Evolutionary conservation across 148 eudicot genomes (phyloP), one percentile per base, ranked within the genome.

Genomic region (Diospyros lotus): DNA sequence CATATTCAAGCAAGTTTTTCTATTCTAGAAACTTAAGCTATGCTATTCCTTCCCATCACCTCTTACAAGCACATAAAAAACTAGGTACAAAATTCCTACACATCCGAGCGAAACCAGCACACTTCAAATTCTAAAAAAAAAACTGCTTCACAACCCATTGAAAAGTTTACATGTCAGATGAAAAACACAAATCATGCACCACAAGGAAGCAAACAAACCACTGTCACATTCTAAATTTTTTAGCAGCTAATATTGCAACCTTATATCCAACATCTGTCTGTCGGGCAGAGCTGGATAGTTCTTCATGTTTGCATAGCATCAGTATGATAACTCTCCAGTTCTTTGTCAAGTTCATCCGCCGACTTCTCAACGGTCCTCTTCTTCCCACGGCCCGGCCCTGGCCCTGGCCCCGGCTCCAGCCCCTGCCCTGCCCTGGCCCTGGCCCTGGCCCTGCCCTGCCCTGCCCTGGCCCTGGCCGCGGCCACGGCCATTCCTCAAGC

Each of bases 271-370:
- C 28, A 28, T 28, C 28, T 28, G 28, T 28, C 28, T 28, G 28
- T 28, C 28, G 0, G 28, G 28, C 28, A 59, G 68, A 43, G 4
- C 38, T 10, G 66, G n/a, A 46, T 39, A 0, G 55, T 3, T 41
- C n/a, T 46, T 78, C 44, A 89, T 38, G 79, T 84, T 71, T 93
- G 88, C 96, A 90, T 95, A 12, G 91, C 89, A 67, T 85, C 91
- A 45, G 96, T 86, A 70, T 95, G 98, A 75, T 95, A 95, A 18
- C 13, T 86, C 53, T 95, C 97, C 40, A 95, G 75, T 63, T 95
- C 99, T 84, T 92, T 90, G 81, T 95, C 99, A 58, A 95, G 94
- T 6, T 90, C 87, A 77, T 88, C 94, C 14, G 96, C 97, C 6
- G 97, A 90, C 76, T 87, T 89, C 46, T 83, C 90, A 1, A 75